These are phyloP conservation scores for Pichia sp. DNA, from an alignment of 1,139 yeast species.

Conservation along the genomic window DNA sequence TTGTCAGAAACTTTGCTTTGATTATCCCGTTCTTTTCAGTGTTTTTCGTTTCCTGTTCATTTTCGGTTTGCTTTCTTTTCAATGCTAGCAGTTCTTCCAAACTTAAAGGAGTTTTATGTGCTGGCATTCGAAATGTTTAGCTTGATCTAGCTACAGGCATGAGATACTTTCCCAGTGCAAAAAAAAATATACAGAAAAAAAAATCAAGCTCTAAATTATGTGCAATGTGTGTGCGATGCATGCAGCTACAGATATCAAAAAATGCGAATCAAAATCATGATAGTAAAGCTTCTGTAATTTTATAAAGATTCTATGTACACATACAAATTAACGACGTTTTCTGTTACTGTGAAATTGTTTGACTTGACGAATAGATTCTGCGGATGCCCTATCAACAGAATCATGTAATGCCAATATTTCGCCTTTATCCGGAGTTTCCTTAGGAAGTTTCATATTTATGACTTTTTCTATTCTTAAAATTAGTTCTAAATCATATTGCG, in stretches of 20 bases:
- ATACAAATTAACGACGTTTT: conserved; percentile 14
- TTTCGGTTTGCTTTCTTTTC: background rate
- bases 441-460: conserved; percentile 71
- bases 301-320: background rate
- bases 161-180: background rate
- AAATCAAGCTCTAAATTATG: background rate
- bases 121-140: conserved; percentile 3
- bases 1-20: conserved; percentile 42
- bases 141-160: background rate
- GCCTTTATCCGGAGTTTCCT: conserved; percentile 74
- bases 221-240: too few relatives aligned
- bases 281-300: background rate
- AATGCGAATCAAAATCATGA: too few relatives aligned
- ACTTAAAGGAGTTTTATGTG: conserved; percentile 32
- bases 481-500: conserved; percentile 90
- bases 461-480: conserved; percentile 85
- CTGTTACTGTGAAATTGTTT: conserved; percentile 60
- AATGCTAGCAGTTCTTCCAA: conserved; percentile 12
- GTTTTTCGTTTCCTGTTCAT: background rate
- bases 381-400: conserved; percentile 86
- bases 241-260: too few relatives aligned
- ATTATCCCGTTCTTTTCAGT: background rate
- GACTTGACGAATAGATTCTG: conserved; percentile 82
- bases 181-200: background rate
- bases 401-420: conserved; percentile 75